A percentile compares a stretch with the other conserved stretches of the same genome.
Conservation (phyloP, 202 grass and related monocot species). For the Schoenoplectus tabernaemontani region DNA sequence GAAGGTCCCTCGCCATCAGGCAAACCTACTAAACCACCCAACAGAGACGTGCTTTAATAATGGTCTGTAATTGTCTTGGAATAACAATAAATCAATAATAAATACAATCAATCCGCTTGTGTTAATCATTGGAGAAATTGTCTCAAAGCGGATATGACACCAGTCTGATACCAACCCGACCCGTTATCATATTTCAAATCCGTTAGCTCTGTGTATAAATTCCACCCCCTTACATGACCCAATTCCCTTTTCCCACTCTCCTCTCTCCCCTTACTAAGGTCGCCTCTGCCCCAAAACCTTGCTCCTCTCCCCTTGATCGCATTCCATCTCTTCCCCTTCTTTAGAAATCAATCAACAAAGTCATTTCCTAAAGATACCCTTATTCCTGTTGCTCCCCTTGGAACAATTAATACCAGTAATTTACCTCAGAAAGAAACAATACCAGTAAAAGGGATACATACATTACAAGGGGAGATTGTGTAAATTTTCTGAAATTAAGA, state of each 20-base stretch:
- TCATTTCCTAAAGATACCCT: constrained; percentile 7
- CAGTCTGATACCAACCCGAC: not conserved
- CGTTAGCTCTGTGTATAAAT: constrained; percentile 40
- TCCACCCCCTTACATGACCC: constrained; percentile 18
- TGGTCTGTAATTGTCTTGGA: not conserved
- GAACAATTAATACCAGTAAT: not conserved
- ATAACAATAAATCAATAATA: not conserved
- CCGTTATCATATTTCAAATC: not conserved
- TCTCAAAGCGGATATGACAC: not conserved
- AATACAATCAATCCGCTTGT: not conserved
- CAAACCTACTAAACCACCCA: constrained; percentile 1
- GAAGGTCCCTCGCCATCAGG: not conserved
- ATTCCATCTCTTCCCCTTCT: not conserved
- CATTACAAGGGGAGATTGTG: not conserved
- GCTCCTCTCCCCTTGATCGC: too few species aligned
- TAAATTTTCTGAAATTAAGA: not conserved
- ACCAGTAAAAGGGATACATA: not conserved
- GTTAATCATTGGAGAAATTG: not conserved
- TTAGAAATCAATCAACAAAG: constrained; percentile 26
- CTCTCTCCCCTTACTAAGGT: constrained; percentile 15
- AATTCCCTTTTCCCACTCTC: constrained; percentile 24
- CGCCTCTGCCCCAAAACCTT: not conserved
- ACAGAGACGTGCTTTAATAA: not conserved
- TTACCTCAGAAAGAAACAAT: not conserved
- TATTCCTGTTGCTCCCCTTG: not conserved